Base-by-base conservation (phyloP, 352 stramenopile genomes). In the Sclerospora graminicola region DNA sequence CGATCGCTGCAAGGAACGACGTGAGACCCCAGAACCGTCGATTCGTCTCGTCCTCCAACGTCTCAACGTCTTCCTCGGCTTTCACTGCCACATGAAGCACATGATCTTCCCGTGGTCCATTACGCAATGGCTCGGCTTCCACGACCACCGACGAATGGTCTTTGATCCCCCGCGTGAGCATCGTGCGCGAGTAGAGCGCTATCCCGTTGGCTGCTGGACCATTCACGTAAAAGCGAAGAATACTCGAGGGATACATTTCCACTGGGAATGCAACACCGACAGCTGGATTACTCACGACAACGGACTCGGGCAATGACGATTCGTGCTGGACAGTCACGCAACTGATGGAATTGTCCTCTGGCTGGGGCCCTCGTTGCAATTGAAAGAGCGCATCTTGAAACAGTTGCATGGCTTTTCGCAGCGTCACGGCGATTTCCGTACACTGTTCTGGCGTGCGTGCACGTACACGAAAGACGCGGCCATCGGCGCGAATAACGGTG, bases 311-410 rank as follows among this genome's bases (percentile, higher is more conserved):
- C 6, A 87, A 45, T 9, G 70, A 82, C 2, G 69, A 75, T 45
- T 83, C 71, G 42, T 87, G 75, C 55, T 87, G 75, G 31, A 84
- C 44, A 45, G 71, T 87, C n/a, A 84, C 69, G 30, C 69, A 84
- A 31, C 66, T 82, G 30, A 87, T 76, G 5, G 50, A 68, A 35
- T 82, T 82, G 33, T 87, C 75, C 41, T 84, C 72, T 1, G 71
- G 75, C 21, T 69, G 68, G 1, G 70, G 58, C 2, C 71, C 75
- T 41, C 75, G 71, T 36, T 87, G 75, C 7, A 87, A 56, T 31
- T 69, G 65, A 48, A 84, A 77, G 8, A 88, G 64, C 10, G 76
- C 69, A 33, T 85, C 72, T 44, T 88, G 70, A 36, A 88, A 85
- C n/a, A 66, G 45, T 30, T 74, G 63, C 51, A 82, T 79, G 3